Evolutionary conservation across 495 filamentous ascomycete species (phyloP).

Genomic region (Penicillium daleae): DNA sequence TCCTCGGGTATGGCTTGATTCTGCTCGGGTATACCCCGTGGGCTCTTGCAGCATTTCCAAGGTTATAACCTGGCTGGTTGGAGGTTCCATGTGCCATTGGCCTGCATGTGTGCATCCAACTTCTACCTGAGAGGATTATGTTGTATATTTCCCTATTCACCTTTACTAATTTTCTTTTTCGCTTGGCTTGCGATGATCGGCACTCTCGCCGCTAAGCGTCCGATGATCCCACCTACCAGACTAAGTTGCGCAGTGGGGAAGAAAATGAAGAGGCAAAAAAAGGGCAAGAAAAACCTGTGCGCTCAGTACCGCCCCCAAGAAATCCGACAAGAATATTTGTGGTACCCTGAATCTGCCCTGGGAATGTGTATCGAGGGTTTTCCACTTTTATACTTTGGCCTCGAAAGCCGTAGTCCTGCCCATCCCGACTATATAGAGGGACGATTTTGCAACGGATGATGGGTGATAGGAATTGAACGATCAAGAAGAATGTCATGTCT

Average conservation of each 20-base stretch:
- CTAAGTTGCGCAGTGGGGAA: constrained; percentile 28
- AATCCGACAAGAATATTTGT: neutral
- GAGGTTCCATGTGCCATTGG: constrained; percentile 15
- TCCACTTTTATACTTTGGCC: neutral
- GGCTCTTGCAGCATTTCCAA: constrained; percentile 18
- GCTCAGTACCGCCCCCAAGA: constrained; percentile 12
- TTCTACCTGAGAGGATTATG: neutral
- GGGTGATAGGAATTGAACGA: neutral
- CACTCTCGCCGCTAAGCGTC: constrained; percentile 26
- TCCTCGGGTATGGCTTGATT: constrained; percentile 8
- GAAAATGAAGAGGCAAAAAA: constrained; percentile 19
- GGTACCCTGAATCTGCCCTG: constrained; percentile 14
- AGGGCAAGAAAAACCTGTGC: constrained; percentile 26
- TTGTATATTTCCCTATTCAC: constrained; percentile 8
- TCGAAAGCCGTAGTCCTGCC: neutral
- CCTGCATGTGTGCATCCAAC: neutral
- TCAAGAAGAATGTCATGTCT: neutral
- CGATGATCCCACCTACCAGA: constrained; percentile 23
- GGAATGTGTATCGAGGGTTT: constrained; percentile 13
- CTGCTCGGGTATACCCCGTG: constrained; percentile 28
- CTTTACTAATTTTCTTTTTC: constrained; percentile 20
- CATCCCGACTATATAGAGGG: neutral
- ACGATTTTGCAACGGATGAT: neutral
- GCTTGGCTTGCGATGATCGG: constrained; percentile 35
- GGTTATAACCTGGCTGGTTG: constrained; percentile 11